phyloP scores from a whole-genome alignment of 805 yeast species.

The Metschnikowia sp. region DNA sequence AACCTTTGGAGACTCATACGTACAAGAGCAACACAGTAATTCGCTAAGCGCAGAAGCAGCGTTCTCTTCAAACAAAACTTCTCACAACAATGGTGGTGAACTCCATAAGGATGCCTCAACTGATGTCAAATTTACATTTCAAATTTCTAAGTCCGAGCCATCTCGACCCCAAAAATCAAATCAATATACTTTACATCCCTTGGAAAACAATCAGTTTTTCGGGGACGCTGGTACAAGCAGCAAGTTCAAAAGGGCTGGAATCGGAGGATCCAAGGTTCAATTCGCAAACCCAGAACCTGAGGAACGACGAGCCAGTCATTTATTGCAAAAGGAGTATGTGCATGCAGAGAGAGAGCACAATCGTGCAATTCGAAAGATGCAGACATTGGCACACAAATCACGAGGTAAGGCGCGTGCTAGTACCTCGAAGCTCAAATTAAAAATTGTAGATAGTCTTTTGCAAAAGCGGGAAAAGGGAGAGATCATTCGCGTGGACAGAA shows the following conservation, averaged over 20 bases:
- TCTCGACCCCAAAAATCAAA: no score
- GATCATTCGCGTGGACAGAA: constrained; percentile 60
- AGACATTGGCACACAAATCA: constrained; percentile 23
- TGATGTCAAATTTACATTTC: no score
- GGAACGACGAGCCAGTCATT: constrained; percentile 5
- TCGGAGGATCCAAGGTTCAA: constrained; percentile 1
- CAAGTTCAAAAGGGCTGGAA: not conserved
- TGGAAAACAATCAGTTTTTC: no score
- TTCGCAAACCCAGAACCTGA: constrained; percentile 26
- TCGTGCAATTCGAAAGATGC: constrained; percentile 20
- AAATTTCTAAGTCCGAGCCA: no score
- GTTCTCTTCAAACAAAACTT: no score
- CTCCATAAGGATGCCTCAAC: no score
- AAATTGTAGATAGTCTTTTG: constrained; percentile 23
- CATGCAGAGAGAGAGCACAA: constrained; percentile 17
- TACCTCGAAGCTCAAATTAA: constrained; percentile 18
- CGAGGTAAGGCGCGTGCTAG: constrained; percentile 16
- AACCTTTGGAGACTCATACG: no score
- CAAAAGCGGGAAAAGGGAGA: constrained; percentile 45
- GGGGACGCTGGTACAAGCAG: not conserved
- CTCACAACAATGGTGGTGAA: no score
- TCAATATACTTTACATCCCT: no score
- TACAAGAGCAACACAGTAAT: no score
- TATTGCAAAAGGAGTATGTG: constrained; percentile 9
- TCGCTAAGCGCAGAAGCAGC: no score